Base-by-base conservation (phyloP, 2,329 filamentous ascomycete genomes). In the Pseudopithomyces chartarum region DNA sequence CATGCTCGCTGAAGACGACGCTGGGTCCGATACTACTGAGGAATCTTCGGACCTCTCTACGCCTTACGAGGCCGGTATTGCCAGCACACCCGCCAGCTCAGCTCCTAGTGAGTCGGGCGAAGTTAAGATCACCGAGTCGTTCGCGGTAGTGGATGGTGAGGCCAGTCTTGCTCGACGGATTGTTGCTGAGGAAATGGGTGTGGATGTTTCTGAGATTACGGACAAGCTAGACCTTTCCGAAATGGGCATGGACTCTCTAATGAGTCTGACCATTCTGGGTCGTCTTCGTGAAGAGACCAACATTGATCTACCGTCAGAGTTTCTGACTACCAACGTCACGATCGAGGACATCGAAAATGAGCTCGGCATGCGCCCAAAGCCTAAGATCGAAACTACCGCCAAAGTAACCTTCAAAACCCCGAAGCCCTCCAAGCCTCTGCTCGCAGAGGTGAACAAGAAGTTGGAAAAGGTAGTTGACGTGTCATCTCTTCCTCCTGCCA, bases 261-360 rank as follows among this genome's bases (percentile, higher is more conserved):
- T 83, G 80, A 80, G 79, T 61, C 70, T 83, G 68, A 82, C 79
- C 32, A 81, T 83, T 54, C 75, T 82, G 8, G 78, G 81, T 54
- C 76, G 79, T 57, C 78, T 83, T 54, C 80, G 81, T 47, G 81
- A 83, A 67, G 77, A 79, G 68, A 82, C 80, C 45, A 79, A 79
- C 38, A 69, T 80, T 42, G 80, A 82, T 55, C 76, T 82, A 42
- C 79, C 81, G 8, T 79, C 79, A 4, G 81, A 79, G 59, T 84
- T 89, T 55, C 80, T 90, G 50, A 80, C 83, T 13, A 80, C 82
- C 62, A 87, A 88, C 68, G 80, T 84, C 10, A 85, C 84, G 2
- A 84, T 90, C 47, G 84, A 85, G 63, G 85, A 88, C 59, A 85
- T 90, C 55, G 87, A 90, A 72, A 84, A 83, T 54, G 82, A 84